Percentiles rank a stretch among this genome's conserved stretches.
Conservation (phyloP, 2,329 filamentous ascomycete genomes). For the Calonectria crousiana region DNA sequence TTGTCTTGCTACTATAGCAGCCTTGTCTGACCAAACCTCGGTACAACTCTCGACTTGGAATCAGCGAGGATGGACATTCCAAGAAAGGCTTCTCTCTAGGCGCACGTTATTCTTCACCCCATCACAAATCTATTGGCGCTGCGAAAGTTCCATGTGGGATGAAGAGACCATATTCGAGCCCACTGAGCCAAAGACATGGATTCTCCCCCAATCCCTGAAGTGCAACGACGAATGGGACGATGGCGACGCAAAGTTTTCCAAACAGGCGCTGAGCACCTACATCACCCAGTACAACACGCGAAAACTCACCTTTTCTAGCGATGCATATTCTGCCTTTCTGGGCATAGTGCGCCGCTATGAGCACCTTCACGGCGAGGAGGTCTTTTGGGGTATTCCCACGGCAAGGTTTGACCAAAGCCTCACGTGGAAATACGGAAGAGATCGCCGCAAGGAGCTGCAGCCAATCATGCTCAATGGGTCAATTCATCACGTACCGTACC, state of each 20-base stretch:
- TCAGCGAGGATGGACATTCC: constrained; percentile 27
- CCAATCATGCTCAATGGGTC: not conserved
- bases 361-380: constrained; percentile 24
- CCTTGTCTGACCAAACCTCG: not conserved
- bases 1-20: constrained; percentile 7
- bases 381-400: constrained; percentile 18
- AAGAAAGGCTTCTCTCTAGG: constrained; percentile 22
- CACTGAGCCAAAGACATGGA: not conserved
- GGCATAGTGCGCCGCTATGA: constrained; percentile 26
- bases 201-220: not conserved
- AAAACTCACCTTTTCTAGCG: constrained; percentile 19
- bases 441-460: constrained; percentile 9
- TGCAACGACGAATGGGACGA: constrained; percentile 29
- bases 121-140: constrained; percentile 28
- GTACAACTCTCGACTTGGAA: constrained; percentile 5
- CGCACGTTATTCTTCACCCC: constrained; percentile 24
- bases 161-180: constrained; percentile 26
- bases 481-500: not conserved
- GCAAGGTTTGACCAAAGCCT: constrained; percentile 16
- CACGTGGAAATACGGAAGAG: not conserved
- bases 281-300: constrained; percentile 24
- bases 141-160: constrained; percentile 23
- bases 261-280: not conserved
- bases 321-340: constrained; percentile 19
- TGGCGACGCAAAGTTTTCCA: constrained; percentile 12